Conservation (phyloP, 2,329 filamentous ascomycete species). For the Talaromyces sp. region DNA sequence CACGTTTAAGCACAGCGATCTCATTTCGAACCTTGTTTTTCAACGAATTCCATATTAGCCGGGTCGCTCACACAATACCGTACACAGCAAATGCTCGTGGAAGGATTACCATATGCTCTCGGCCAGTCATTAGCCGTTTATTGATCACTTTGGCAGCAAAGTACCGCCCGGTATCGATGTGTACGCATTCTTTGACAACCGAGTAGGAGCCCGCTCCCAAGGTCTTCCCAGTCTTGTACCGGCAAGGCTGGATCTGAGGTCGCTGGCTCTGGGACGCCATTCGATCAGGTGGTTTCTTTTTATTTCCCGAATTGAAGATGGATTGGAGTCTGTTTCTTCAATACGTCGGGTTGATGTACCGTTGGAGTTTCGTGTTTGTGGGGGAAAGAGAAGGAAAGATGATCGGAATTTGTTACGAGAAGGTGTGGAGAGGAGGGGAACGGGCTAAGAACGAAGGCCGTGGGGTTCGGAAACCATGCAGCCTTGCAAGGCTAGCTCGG, state of each 20-base stretch:
- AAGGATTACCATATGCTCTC: conserved; percentile 83
- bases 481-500: not conserved
- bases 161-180: conserved; percentile 95
- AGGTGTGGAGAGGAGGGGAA: not conserved
- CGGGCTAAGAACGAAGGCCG: not conserved
- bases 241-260: conserved; percentile 82
- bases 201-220: conserved; percentile 95
- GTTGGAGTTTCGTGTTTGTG: not conserved
- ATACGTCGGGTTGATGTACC: not conserved
- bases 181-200: conserved; percentile 97
- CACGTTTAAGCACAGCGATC: conserved; percentile 92
- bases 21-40: conserved; percentile 77
- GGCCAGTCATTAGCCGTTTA: conserved; percentile 92
- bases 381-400: not conserved
- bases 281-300: not conserved
- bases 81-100: not conserved
- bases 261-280: conserved; percentile 19
- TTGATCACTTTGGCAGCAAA: conserved; percentile 99
- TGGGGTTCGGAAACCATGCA: not conserved
- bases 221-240: conserved; percentile 98
- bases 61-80: not conserved
- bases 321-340: not conserved
- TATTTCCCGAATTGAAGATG: not conserved
- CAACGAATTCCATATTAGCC: not conserved
- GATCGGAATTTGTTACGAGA: not conserved